Conservation (phyloP, 2,329 filamentous ascomycete species). For the Neonectria sp. region DNA sequence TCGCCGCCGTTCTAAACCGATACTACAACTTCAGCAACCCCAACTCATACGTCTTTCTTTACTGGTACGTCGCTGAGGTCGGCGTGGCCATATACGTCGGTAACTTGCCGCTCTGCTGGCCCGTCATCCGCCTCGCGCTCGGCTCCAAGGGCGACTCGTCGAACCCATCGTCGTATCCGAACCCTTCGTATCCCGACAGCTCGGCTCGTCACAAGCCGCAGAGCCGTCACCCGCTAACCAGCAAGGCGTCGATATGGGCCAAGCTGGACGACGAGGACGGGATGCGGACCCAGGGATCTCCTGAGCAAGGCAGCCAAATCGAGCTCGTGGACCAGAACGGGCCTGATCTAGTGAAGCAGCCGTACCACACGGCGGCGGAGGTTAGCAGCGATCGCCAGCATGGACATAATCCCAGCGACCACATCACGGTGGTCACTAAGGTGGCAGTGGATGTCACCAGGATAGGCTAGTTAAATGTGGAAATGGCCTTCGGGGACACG, state of each 20-base stretch:
- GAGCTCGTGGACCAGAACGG: constrained; percentile 45
- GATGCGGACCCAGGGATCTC: constrained; percentile 19
- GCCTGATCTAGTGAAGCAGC: constrained; percentile 35
- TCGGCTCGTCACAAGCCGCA: constrained; percentile 37
- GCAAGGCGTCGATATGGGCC: constrained; percentile 48
- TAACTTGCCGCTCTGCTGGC: constrained; percentile 74
- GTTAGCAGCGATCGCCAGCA: constrained; percentile 18
- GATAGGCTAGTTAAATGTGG: constrained; percentile 14
- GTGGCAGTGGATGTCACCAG: constrained; percentile 49
- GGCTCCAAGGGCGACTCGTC: constrained; percentile 42
- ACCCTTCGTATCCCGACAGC: constrained; percentile 38
- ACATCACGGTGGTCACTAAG: constrained; percentile 48
- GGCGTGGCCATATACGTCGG: constrained; percentile 73
- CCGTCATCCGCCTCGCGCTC: constrained; percentile 64
- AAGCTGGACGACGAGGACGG: constrained; percentile 50
- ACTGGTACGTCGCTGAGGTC: constrained; percentile 73
- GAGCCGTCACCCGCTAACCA: constrained; percentile 31
- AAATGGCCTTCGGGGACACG: background rate
- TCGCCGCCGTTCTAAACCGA: constrained; percentile 73
- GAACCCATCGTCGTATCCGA: constrained; percentile 40
- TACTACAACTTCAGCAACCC: constrained; percentile 72
- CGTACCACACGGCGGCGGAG: constrained; percentile 25
- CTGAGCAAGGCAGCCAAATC: constrained; percentile 48
- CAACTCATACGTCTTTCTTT: constrained; percentile 69
- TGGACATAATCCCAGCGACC: constrained; percentile 29